Percentiles rank a stretch among this genome's conserved stretches.
Evolutionary conservation across 2,329 filamentous ascomycete species (phyloP).

Genomic region (Penicillium sp.): DNA sequence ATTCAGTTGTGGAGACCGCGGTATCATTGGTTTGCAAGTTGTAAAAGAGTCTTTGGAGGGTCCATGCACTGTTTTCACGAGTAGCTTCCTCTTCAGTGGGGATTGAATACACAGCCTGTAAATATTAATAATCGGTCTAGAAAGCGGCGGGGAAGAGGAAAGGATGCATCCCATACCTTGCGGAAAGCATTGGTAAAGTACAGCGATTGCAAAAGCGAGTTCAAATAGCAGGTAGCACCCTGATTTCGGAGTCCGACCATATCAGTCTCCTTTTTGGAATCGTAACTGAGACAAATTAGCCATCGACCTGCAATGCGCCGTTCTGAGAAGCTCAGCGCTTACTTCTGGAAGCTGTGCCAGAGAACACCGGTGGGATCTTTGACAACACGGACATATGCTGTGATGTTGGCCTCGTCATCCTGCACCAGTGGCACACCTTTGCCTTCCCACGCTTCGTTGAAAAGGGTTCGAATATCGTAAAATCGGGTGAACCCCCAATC

Average conservation of each 20-base stretch:
- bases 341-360: conserved; percentile 50
- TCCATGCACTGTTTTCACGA: conserved; percentile 85
- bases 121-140: not conserved
- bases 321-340: conserved; percentile 11
- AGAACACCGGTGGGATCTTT: conserved; percentile 51
- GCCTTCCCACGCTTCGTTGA: conserved; percentile 73
- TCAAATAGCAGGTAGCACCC: conserved; percentile 86
- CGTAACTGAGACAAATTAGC: conserved; percentile 62
- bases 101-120: conserved; percentile 90
- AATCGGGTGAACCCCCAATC: conserved; percentile 99
- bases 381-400: conserved; percentile 50
- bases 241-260: conserved; percentile 97
- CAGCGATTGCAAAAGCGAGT: conserved; percentile 78
- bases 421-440: conserved; percentile 56
- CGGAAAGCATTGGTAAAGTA: conserved; percentile 92
- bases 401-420: conserved; percentile 48
- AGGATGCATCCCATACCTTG: conserved; percentile 58
- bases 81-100: conserved; percentile 83
- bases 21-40: conserved; percentile 81
- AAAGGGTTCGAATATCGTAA: conserved; percentile 81
- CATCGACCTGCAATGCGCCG: conserved; percentile 24
- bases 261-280: conserved; percentile 98
- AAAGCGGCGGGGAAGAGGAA: not conserved
- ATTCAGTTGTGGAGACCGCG: conserved; percentile 85
- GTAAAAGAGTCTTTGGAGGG: conserved; percentile 90